A percentile compares a stretch with the other conserved stretches of the same genome.
These are phyloP conservation scores for Stygiomarasmius scandens DNA, from an alignment of 1,284 basidiomycete genomes.

Conservation along the genomic window DNA sequence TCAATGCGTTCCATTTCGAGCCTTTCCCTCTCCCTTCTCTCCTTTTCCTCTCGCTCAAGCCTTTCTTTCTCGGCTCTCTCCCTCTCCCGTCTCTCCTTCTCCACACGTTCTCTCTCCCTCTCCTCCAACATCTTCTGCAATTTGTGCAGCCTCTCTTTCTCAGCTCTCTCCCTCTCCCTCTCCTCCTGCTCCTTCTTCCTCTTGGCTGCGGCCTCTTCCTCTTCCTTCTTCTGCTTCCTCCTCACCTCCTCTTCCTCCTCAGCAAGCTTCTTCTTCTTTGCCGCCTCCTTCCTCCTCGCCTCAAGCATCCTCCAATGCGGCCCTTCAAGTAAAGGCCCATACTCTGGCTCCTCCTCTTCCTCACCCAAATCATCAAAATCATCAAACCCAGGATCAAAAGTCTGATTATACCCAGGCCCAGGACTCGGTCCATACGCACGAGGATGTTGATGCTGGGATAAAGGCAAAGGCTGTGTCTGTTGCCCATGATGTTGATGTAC, in stretches of 20 bases:
- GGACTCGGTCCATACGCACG: no score
- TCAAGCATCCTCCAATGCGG: conserved; percentile 15
- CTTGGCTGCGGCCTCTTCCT: conserved; percentile 22
- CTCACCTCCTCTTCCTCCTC: conserved; percentile 21
- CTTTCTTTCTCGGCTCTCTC: not conserved
- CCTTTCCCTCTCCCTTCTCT: not conserved
- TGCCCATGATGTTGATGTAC: not conserved
- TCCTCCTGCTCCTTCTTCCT: conserved; percentile 34
- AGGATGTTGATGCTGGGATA: no score
- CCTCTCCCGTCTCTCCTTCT: conserved; percentile 22
- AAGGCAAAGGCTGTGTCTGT: no score
- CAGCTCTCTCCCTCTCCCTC: conserved; percentile 28
- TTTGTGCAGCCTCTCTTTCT: conserved; percentile 25
- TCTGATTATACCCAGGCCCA: not conserved
- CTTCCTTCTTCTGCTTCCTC: conserved; percentile 26
- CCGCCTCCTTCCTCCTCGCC: conserved; percentile 26
- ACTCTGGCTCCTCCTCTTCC: not conserved
- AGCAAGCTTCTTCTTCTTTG: conserved; percentile 27
- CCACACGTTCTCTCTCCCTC: conserved; percentile 30
- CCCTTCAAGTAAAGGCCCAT: not conserved
- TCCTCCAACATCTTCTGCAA: no score
- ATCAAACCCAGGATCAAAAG: not conserved
- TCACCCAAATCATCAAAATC: not conserved
- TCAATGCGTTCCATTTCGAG: not conserved
- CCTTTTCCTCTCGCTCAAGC: not conserved